phyloP scores from a whole-genome alignment of 495 filamentous ascomycete genomes.

The Aspergillus nidulans region DNA sequence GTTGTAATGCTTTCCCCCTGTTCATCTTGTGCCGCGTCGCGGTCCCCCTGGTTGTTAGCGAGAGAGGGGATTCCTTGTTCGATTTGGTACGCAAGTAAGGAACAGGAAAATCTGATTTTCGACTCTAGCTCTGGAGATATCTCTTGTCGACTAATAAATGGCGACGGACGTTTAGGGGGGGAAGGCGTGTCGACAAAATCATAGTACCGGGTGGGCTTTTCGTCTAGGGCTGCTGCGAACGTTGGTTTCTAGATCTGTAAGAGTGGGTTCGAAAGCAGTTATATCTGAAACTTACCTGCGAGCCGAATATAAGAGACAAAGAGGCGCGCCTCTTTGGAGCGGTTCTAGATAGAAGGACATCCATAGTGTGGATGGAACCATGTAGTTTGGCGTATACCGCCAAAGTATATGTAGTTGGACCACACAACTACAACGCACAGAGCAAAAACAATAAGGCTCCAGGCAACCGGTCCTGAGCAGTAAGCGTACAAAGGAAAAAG shows the following conservation, averaged over 20 bases:
- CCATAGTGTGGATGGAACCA: neutral
- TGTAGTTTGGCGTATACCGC: neutral
- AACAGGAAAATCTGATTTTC: slow-evolving; percentile 17
- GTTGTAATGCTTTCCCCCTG: neutral
- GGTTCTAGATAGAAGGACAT: slow-evolving; percentile 7
- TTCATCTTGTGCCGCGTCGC: neutral
- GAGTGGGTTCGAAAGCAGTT: neutral
- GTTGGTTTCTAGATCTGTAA: slow-evolving; percentile 19
- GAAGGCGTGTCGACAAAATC: slow-evolving; percentile 16
- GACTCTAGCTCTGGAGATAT: slow-evolving; percentile 16
- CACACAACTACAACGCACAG: neutral
- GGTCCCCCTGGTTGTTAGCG: neutral
- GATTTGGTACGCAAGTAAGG: slow-evolving; percentile 20
- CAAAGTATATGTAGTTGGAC: neutral
- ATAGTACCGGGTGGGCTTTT: slow-evolving; percentile 16
- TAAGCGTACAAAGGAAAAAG: slow-evolving; percentile 7
- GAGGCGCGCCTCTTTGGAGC: slow-evolving; percentile 15
- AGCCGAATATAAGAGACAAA: slow-evolving; percentile 14
- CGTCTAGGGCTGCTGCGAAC: slow-evolving; percentile 5
- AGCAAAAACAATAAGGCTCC: slow-evolving; percentile 1
- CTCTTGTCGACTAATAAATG: slow-evolving; percentile 15
- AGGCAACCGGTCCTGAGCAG: slow-evolving; percentile 16
- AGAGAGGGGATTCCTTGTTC: slow-evolving; percentile 16
- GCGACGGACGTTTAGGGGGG: slow-evolving; percentile 2
- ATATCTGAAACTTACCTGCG: slow-evolving; percentile 6